Base-by-base conservation (phyloP, 2,329 filamentous ascomycete species). In the Hortaea werneckii region DNA sequence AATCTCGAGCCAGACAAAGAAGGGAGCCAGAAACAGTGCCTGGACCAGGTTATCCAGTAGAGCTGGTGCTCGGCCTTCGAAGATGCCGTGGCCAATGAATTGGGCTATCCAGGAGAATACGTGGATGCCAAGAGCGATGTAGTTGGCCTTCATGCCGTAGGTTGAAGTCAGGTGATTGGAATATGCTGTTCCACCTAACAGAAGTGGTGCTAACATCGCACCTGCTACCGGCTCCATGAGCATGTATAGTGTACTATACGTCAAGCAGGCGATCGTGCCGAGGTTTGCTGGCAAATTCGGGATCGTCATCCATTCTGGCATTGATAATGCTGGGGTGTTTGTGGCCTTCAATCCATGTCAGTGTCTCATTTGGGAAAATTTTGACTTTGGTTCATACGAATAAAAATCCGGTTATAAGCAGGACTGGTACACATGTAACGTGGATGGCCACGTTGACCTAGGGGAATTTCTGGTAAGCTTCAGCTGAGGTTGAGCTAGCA, bases 1-100 rank as follows among this genome's bases (percentile, higher is more conserved):
- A 26, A 94, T 69, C 70, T 96, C 89, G 58, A 98, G 83, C 86
- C 92, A 98, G 48, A 96, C 90, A 58, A 96, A 98, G 60, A 98
- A 83, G 6, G 92, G 92, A 0, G 92, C 92, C 26, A 96, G 75
- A 60, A 96, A 90, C 53, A 96, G 67, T 28, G 92, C 89, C 68
- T 96, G 92, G 41, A 94, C 75, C 37, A 96, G 69, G 60, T 95
- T 96, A 68, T 96, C 89, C 41, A 96, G 71, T 52, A 96, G 70
- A 4, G 89, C 90, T 6, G 90, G 92, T 2, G 89, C 87, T 43
- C 90, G 80, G 13, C 85, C 80, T 67, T 96, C 92, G 57, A 87
- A 96, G 42, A 77, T 79, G 34, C 88, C 89, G 61, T 98, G 92
- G 28, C 92, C 92, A 42, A 96, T 58, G 61, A 98, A 95, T 63